These are phyloP conservation scores for Geotrichum siamense DNA, from an alignment of 1,139 yeast species.

Conservation along the genomic window DNA sequence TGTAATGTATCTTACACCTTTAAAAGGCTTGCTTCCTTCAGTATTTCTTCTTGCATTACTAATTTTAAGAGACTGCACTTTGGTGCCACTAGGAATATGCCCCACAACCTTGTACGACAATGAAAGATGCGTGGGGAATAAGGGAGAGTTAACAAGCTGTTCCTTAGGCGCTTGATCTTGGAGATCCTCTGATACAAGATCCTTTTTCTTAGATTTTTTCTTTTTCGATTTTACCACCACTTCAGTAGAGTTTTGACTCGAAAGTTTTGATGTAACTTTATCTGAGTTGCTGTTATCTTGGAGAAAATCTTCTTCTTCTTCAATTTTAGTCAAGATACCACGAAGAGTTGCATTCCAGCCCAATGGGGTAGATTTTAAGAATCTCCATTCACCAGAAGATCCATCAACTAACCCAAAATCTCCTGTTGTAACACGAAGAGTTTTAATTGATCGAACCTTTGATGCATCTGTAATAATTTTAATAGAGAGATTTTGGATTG, in stretches of 20 bases:
- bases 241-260: background rate
- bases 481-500: slow-evolving; percentile 51
- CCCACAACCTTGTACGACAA: slow-evolving; percentile 60
- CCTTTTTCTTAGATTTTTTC: slow-evolving; percentile 14
- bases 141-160: slow-evolving; percentile 17
- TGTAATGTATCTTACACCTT: slow-evolving; percentile 83
- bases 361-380: slow-evolving; percentile 51
- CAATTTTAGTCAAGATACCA: slow-evolving; percentile 39
- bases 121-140: slow-evolving; percentile 48
- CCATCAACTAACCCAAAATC: slow-evolving; percentile 52
- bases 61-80: slow-evolving; percentile 60
- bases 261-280: background rate
- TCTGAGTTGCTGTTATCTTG: background rate
- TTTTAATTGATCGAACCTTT: slow-evolving; percentile 36
- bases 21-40: slow-evolving; percentile 68
- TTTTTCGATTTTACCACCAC: slow-evolving; percentile 9
- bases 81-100: slow-evolving; percentile 65
- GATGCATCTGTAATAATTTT: slow-evolving; percentile 41
- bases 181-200: background rate
- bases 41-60: slow-evolving; percentile 51
- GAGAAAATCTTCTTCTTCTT: slow-evolving; percentile 6
- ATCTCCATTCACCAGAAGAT: slow-evolving; percentile 64
- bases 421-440: slow-evolving; percentile 61
- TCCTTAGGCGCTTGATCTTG: background rate
- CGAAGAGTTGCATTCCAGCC: slow-evolving; percentile 67